Conservation (phyloP, 2,329 filamentous ascomycete species). For the Fusarium hainanense region DNA sequence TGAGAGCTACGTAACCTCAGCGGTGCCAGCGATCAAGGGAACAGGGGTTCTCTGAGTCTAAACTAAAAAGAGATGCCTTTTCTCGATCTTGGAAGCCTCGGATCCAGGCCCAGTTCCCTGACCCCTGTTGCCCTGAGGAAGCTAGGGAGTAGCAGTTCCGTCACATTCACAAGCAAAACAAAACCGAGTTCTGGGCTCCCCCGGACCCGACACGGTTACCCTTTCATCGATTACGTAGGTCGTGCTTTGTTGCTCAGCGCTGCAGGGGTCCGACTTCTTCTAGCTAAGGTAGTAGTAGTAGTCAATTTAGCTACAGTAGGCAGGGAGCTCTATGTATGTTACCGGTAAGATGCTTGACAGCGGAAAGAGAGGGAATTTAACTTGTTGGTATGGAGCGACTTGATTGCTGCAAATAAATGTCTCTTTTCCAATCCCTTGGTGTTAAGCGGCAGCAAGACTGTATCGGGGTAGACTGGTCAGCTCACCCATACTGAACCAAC, state of each 20-base stretch:
- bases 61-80: slow-evolving; percentile 16
- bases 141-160: slow-evolving; percentile 7
- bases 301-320: neutral
- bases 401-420: slow-evolving; percentile 3
- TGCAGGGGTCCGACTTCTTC: slow-evolving; percentile 33
- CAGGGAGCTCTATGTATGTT: neutral
- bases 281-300: slow-evolving; percentile 6
- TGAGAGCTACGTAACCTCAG: slow-evolving; percentile 23
- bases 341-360: neutral
- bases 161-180: slow-evolving; percentile 34
- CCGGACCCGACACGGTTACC: slow-evolving; percentile 19
- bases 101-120: slow-evolving; percentile 9
- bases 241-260: slow-evolving; percentile 34
- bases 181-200: slow-evolving; percentile 23
- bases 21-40: slow-evolving; percentile 14
- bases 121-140: slow-evolving; percentile 17
- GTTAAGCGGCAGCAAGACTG: neutral
- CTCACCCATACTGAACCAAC: neutral
- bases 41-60: slow-evolving; percentile 32
- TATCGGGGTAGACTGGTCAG: neutral
- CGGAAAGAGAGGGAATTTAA: slow-evolving; percentile 13
- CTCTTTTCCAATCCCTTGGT: neutral
- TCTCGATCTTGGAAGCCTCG: slow-evolving; percentile 34
- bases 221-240: slow-evolving; percentile 41
- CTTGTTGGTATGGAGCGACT: slow-evolving; percentile 25